Evolutionary conservation across 2,329 filamentous ascomycete species (phyloP).

Genomic region (Monosporascus sp.): DNA sequence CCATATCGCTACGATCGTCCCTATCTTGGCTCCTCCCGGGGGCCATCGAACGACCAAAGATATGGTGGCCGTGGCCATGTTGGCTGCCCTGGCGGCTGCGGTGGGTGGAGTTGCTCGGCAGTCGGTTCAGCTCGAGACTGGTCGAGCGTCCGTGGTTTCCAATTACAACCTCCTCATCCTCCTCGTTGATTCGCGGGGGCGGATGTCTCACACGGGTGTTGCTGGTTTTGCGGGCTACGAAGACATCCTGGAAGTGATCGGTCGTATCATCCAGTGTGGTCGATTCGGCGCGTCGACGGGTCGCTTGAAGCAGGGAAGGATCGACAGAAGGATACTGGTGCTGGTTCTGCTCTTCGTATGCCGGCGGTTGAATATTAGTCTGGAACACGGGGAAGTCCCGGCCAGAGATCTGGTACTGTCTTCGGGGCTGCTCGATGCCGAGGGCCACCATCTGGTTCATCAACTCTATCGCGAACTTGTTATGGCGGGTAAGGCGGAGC

Average conservation of each 20-base stretch:
- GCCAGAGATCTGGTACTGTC: constrained; percentile 64
- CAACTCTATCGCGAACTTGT: constrained; percentile 89
- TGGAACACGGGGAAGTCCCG: constrained; percentile 60
- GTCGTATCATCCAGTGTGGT: constrained; percentile 13
- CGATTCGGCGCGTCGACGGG: constrained; percentile 22
- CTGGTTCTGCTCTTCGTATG: constrained; percentile 16
- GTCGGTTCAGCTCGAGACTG: neutral
- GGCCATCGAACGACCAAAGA: neutral
- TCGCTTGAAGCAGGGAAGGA: constrained; percentile 18
- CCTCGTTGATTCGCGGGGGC: constrained; percentile 20
- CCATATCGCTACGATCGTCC: neutral
- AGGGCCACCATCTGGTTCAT: constrained; percentile 81
- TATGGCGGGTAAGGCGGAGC: constrained; percentile 80
- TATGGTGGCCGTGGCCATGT: neutral
- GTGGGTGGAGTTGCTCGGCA: neutral
- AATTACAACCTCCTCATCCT: constrained; percentile 2
- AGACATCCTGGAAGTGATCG: constrained; percentile 43
- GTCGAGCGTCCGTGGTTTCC: neutral
- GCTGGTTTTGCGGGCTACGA: constrained; percentile 33
- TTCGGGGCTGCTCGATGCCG: constrained; percentile 78
- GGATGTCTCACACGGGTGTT: constrained; percentile 10
- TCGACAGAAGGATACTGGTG: constrained; percentile 13
- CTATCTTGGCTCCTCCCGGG: neutral
- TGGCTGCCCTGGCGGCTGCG: neutral
- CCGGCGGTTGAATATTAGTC: constrained; percentile 29